Conservation (phyloP, 257 asterid genomes). For the Eustoma russellianum region DNA sequence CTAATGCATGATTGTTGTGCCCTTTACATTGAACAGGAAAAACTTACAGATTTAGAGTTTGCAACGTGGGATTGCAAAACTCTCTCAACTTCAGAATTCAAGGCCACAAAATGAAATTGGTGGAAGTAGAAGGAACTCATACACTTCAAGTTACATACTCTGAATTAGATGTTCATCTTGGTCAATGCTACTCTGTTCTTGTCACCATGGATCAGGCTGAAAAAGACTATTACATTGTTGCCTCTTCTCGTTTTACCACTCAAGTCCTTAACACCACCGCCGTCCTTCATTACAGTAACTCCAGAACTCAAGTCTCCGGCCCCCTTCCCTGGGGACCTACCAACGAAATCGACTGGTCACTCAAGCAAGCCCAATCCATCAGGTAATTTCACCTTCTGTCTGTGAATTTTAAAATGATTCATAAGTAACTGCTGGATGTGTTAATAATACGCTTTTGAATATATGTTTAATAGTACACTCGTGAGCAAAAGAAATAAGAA, state of each 20-base stretch:
- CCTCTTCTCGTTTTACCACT: conserved; percentile 56
- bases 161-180: conserved; percentile 72
- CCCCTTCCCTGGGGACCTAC: conserved; percentile 94
- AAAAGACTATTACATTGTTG: conserved; percentile 63
- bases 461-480: too few relatives aligned
- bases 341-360: conserved; percentile 81
- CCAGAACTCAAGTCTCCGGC: conserved; percentile 46
- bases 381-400: conserved; percentile 12
- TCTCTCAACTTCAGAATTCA: conserved; percentile 81
- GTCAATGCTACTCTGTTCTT: conserved; percentile 84
- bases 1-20: background rate
- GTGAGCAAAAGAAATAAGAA: too few relatives aligned
- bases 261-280: conserved; percentile 56
- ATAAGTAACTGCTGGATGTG: too few relatives aligned
- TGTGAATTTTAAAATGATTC: background rate
- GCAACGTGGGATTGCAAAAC: conserved; percentile 74
- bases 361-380: conserved; percentile 88
- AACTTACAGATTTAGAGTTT: conserved; percentile 70
- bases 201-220: conserved; percentile 74
- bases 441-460: too few relatives aligned
- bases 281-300: conserved; percentile 56
- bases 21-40: conserved; percentile 32
- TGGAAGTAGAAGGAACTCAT: conserved; percentile 97
- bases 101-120: conserved; percentile 76
- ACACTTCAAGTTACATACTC: conserved; percentile 71